Evolutionary conservation across 352 stramenopile species (phyloP).

Genomic region (Pythium periplocum): DNA sequence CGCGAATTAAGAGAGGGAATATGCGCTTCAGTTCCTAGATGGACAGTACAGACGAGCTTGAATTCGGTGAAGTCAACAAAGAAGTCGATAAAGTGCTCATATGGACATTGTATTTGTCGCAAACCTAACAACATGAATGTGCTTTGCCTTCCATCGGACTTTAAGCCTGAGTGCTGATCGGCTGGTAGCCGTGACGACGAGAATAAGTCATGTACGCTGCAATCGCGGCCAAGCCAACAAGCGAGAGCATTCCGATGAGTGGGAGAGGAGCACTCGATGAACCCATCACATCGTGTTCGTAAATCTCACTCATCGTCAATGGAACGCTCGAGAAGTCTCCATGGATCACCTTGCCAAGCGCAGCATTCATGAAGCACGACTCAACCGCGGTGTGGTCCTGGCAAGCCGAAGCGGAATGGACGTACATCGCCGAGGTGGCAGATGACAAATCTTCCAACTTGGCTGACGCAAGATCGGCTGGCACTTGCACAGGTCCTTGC

Average conservation of each 20-base stretch:
- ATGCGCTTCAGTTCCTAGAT: constrained; percentile 3
- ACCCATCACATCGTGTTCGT: constrained; percentile 6
- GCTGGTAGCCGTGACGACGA: not conserved
- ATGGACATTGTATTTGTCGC: too few species aligned
- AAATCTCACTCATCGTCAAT: constrained; percentile 5
- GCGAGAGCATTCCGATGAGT: constrained; percentile 1
- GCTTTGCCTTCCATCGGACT: too few species aligned
- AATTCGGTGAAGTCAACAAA: too few species aligned
- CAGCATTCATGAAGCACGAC: constrained; percentile 16
- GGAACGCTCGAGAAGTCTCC: not conserved
- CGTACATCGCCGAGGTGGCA: constrained; percentile 7
- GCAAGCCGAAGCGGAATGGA: constrained; percentile 9
- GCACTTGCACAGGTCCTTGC: too few species aligned
- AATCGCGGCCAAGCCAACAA: not conserved
- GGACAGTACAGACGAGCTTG: constrained; percentile 6
- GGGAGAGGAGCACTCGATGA: not conserved
- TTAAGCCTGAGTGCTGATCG: too few species aligned
- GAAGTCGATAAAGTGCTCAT: too few species aligned
- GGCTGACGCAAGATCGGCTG: constrained; percentile 1
- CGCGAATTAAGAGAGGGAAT: constrained; percentile 1
- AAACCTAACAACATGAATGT: too few species aligned
- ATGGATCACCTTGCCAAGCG: constrained; percentile 8
- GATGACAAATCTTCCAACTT: constrained; percentile 8
- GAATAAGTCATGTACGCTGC: constrained; percentile 2
- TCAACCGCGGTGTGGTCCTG: constrained; percentile 1